Base-by-base conservation (phyloP, 176 grass and related monocot genomes). In the Metroxylon sagu region DNA sequence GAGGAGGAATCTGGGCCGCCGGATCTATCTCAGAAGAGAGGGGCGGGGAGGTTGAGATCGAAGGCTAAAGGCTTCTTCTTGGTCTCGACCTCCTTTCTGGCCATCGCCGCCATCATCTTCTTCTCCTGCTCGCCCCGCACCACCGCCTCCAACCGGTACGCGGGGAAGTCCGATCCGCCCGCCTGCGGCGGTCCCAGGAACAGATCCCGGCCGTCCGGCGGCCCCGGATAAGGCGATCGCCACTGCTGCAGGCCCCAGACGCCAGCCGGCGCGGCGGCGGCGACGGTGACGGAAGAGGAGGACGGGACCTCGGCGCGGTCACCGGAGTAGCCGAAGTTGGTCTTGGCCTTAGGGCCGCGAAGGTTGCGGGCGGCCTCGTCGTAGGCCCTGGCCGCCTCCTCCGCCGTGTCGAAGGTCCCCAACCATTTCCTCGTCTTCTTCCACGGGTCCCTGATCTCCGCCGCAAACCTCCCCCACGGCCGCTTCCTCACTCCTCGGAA, bases 351-450 rank as follows among this genome's bases (percentile, higher is more conserved):
- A 8, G 68, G 56, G 0, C 68, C 56, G 43, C 68, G 68, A 16
- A 71, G 68, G 56, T 49, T 71, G 15, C 25, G 56, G 14, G 68
- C 68, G 15, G 68, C 68, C 48, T 71, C 56, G 56, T 71, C 68
- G 68, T 71, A 71, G 25, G 68, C 68, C 21, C 56, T 43, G 8
- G 68, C 68, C 56, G 68, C 68, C 55, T 71, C 68, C 68, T 71
- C 68, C 56, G 68, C 68, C 26, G 68, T 71, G 68, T 71, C 68
- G 56, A 71, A 71, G 16, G 68, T 71, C 56, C 68, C 68, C 48
- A 71, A 48, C 68, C 68, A 71, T 25, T 71, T 71, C 43, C 68
- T 57, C 16, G 68, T 71, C 56, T 71, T 71, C 56, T 71, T 71
- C 68, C 68, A 71, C 23, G 68, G 68, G 26, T 71, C 68, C 18